Evolutionary conservation across 2,329 filamentous ascomycete species (phyloP), one percentile per base, ranked within the genome.

Genomic region (Phialophora verrucosa): DNA sequence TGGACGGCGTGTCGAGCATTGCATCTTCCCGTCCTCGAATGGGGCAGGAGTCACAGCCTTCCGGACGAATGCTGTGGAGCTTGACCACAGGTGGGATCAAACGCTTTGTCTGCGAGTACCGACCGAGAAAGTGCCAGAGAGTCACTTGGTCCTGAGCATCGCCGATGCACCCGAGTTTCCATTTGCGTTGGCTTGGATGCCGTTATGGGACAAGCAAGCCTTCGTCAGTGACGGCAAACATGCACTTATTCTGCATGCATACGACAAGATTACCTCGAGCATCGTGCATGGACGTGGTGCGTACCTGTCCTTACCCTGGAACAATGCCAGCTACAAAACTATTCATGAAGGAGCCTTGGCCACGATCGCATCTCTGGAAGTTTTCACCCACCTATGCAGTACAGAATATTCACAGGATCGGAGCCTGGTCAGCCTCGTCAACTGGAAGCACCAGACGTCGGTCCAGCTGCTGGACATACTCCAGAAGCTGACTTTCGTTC

Each of bases 381-480:
- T 96, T 11, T 87, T 91, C 66, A 96, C 93, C 0, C 96, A 92
- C 73, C 86, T 99, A 6, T 97, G 93, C 83, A 98, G 95, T 79
- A 99, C 95, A 0, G 87, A 89, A 66, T 96, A 96, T 75, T 97
- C 94, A 0, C 95, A 99, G 76, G 93, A 99, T 75, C 90, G 93
- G 63, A 87, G 90, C 17, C 86, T 99, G 11, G 81, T 97, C 20
- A 91, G 92, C 17, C 82, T 99, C 29, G 80, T 98, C 38, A 91
- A 90, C 72, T 98, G 95, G 95, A 92, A 88, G 74, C 90, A 94
- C 12, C 84, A 89, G 49, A 83, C 89, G 0, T 85, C 88, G 54
- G 88, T 89, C 31, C 88, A 93, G 42, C 83, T 98, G 1, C 83
- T 91, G 0, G 84, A 88, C 27, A 82, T 96, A 0, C 81, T 99